Evolutionary conservation across 371 early-diverging fungal species (phyloP), one percentile per base, ranked within the genome.

Genomic region (Syncephalastrum monosporum): DNA sequence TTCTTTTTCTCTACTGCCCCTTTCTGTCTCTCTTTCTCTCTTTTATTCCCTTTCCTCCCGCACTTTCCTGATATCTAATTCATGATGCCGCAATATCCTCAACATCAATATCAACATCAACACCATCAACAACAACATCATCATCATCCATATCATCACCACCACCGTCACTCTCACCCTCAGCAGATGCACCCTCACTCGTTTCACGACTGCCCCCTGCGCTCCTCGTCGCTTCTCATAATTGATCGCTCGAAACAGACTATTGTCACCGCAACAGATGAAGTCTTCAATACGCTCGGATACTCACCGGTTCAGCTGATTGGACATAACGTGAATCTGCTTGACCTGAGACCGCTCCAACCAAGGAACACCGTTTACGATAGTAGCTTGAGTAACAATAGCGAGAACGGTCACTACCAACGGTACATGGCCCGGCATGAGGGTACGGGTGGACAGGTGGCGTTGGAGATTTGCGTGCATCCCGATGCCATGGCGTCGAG

Each of bases 191-290:
- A 53, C 6, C 41, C 27, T 43, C 61, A 63, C 46, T 59, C 60
- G 53, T 64, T 64, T 64, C 48, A 64, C 27, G 33, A 41, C 23
- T 64, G 65, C 38, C 65, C 65, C 5, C 43, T 64, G n/a, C 65
- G 65, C 15, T 55, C 65, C 8, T 71, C 71, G 5, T 67, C 65
- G 7, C 51, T 74, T 21, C 50, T 71, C 33, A 67, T 74, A 24
- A 51, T 69, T 15, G 51, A 63, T 25, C 68, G 63, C n/a, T 50
- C 50, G 16, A 63, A 64, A n/a, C 64, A 63, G 24, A 58, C 63
- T 6, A 74, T 74, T 43, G 61, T 74, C n/a, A 69, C 71, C 25
- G 75, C 69, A 1, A 70, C 75, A 2, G 75, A 74, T 38, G 67
- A 74, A 44, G 63, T 74, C 23, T 69, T 74, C 49, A 53, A 64